Conservation (phyloP, 2,329 filamentous ascomycete genomes). For the Alternaria gansuensis region DNA sequence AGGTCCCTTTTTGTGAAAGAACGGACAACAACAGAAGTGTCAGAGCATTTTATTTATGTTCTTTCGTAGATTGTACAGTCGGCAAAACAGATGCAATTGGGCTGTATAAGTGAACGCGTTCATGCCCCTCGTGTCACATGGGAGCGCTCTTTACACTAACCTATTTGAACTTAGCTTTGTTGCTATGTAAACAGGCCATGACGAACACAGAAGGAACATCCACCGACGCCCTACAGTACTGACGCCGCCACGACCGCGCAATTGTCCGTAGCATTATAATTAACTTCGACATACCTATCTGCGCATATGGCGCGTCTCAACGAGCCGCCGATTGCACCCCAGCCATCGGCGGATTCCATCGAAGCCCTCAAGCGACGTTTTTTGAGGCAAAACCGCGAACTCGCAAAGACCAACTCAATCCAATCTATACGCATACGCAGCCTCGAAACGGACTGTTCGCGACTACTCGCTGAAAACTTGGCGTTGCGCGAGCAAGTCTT, state of each 20-base stretch:
- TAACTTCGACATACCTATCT: conserved; percentile 47
- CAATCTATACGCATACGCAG: conserved; percentile 79
- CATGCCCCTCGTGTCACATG: conserved; percentile 42
- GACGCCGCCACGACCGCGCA: conserved; percentile 20
- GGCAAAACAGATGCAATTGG: neutral
- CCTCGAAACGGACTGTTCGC: conserved; percentile 78
- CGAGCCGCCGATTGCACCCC: conserved; percentile 65
- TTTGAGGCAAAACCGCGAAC: conserved; percentile 83
- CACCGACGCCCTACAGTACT: conserved; percentile 6
- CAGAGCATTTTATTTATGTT: neutral
- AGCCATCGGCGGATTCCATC: conserved; percentile 69
- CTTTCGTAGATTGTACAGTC: neutral
- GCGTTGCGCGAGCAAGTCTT: conserved; percentile 75
- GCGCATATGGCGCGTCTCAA: conserved; percentile 81
- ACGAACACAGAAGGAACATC: conserved; percentile 16
- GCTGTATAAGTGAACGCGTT: conserved; percentile 19
- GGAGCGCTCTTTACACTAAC: conserved; percentile 15
- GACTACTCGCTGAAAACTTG: conserved; percentile 81
- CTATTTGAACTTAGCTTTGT: conserved; percentile 21
- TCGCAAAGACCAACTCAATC: conserved; percentile 77
- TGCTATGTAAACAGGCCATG: conserved; percentile 48
- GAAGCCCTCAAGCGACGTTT: conserved; percentile 77
- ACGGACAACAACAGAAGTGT: neutral
- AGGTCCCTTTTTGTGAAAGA: too few relatives aligned
- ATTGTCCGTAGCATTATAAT: conserved; percentile 36